A percentile compares a stretch with the other conserved stretches of the same genome.
phyloP scores from a whole-genome alignment of 75 land plant genomes.

The Pinus taeda region DNA sequence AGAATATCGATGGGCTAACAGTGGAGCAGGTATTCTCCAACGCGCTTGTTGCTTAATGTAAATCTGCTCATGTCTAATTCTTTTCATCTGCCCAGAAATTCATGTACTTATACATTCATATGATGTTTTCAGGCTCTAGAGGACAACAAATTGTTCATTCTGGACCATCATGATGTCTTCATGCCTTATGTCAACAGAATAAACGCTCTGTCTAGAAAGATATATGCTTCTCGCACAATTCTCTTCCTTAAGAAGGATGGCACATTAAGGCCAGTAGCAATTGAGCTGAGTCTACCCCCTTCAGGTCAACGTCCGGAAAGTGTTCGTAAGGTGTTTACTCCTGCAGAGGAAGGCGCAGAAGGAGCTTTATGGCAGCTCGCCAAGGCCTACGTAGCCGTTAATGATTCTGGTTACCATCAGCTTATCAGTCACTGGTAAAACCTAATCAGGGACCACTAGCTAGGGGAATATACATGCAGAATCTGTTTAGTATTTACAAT shows the following conservation, averaged over 20 bases:
- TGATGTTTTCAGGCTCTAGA: constrained; percentile 41
- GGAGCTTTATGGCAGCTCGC: constrained; percentile 56
- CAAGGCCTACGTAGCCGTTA: constrained; percentile 50
- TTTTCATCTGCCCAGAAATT: neutral
- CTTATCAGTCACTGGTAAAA: constrained; percentile 68
- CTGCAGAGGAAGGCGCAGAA: constrained; percentile 26
- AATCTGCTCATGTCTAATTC: neutral
- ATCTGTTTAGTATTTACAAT: too few relatives aligned
- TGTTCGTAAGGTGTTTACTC: constrained; percentile 36
- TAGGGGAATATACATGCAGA: too few relatives aligned
- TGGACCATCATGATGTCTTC: constrained; percentile 63
- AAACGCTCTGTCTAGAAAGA: constrained; percentile 40
- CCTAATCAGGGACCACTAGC: neutral
- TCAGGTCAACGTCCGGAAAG: constrained; percentile 6
- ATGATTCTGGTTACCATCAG: constrained; percentile 66
- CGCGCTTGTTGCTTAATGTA: neutral
- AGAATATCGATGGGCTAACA: constrained; percentile 25
- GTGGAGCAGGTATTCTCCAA: constrained; percentile 13
- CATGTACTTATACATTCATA: neutral
- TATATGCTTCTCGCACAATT: constrained; percentile 61
- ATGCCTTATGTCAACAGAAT: constrained; percentile 59
- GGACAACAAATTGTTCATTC: constrained; percentile 51
- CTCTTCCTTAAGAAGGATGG: constrained; percentile 46
- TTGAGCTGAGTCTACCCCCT: constrained; percentile 68
- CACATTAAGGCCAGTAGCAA: constrained; percentile 56